Evolutionary conservation across 2,329 filamentous ascomycete species (phyloP), one percentile per base, ranked within the genome.

Genomic region (Ustulina deusta): DNA sequence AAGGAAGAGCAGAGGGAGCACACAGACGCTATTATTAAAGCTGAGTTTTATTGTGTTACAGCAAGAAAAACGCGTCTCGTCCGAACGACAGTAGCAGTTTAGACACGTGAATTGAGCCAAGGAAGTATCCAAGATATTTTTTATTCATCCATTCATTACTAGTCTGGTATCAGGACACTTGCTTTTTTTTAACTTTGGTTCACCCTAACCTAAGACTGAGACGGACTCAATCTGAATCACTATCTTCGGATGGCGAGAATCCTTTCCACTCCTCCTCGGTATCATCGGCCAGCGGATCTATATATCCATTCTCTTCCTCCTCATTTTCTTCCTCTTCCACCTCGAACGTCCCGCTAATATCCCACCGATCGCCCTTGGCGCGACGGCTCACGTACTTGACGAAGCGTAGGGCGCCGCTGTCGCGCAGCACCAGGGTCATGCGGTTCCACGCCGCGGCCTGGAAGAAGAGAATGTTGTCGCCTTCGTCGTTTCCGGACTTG

Each of bases 331-430:
- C 78, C 66, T 88, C 86, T 70, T 86, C 86, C 36, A 97, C 90
- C 27, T 91, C 93, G 78, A 92, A 93, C 38, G 89, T 89, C 0
- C 90, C 96, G 54, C 89, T 91, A 57, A 98, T 85, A 81, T 99
- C 96, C 93, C 94, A 98, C 49, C 96, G 86, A 81, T 98, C 96
- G 0, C 96, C 96, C 76, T 88, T 88, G 7, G 96, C 96, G 58
- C 86, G 88, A 67, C 85, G 85, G 80, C 92, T 97, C 25, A 99
- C 91, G 79, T 98, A 99, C 84, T 98, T 99, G 76, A 98, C 94
- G 78, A 99, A 99, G 78, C 93, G 91, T 77, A 99, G 84, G 15
- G 92, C 91, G 15, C 93, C 94, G 72, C 88, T 89, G 78, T 99
- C 96, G 65, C 96, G 87, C 73, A 98, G 83, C 36, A 98, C 96